Evolutionary conservation across 192 early-diverging fungal genomes (phyloP).

Genomic region (Spizellomyces punctatus): DNA sequence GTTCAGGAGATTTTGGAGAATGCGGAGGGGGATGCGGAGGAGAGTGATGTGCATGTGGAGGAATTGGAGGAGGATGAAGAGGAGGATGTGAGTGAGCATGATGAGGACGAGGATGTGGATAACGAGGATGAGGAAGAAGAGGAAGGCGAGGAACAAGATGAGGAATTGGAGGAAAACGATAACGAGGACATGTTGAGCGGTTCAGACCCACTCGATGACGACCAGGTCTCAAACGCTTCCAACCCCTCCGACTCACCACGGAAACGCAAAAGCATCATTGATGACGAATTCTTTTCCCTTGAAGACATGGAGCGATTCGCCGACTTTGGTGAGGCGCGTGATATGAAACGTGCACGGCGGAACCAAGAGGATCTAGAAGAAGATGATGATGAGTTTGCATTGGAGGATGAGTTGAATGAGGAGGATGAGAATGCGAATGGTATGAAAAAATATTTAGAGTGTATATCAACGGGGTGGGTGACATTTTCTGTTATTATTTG

Average conservation of each 20-base stretch:
- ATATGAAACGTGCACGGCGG: constrained; percentile 58
- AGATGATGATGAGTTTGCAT: constrained; percentile 51
- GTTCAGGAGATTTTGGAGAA: constrained; percentile 39
- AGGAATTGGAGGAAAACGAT: neutral
- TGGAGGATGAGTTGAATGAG: constrained; percentile 34
- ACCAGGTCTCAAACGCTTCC: constrained; percentile 21
- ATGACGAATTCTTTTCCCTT: constrained; percentile 95
- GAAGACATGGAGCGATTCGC: constrained; percentile 88
- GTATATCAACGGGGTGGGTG: neutral
- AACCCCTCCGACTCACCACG: constrained; percentile 4
- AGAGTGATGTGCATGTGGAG: constrained; percentile 29
- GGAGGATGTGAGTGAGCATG: constrained; percentile 44
- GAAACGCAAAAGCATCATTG: constrained; percentile 66
- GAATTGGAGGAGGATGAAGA: constrained; percentile 17
- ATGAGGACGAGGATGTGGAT: constrained; percentile 46
- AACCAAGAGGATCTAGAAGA: constrained; percentile 60
- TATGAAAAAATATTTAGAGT: constrained; percentile 1
- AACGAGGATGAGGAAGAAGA: constrained; percentile 49
- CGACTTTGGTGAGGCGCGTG: constrained; percentile 68
- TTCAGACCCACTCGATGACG: constrained; percentile 6
- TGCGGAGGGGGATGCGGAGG: constrained; percentile 35
- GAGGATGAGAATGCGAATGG: constrained; percentile 61
- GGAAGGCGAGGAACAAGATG: constrained; percentile 58
- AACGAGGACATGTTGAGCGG: constrained; percentile 1
- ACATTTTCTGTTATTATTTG: neutral